phyloP scores from a whole-genome alignment of 2,329 filamentous ascomycete species.

The Talaromyces rugulosus region DNA sequence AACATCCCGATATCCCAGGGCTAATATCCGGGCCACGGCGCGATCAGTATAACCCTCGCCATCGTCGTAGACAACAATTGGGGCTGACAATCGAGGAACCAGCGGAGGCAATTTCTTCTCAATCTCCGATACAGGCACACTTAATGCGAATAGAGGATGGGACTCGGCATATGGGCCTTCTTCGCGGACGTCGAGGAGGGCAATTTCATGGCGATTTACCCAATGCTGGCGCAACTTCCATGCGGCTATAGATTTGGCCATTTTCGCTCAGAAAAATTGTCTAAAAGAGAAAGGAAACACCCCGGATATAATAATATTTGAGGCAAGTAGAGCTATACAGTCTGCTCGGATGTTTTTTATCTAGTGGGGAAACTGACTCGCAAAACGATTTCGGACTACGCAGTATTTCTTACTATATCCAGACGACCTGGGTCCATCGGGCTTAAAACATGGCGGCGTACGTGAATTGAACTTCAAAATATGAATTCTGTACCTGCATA shows the following conservation, averaged over 20 bases:
- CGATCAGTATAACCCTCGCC: constrained; percentile 24
- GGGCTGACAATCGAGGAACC: constrained; percentile 22
- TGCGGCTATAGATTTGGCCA: constrained; percentile 21
- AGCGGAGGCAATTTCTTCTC: constrained; percentile 22
- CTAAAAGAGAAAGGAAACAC: no score
- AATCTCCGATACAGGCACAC: constrained; percentile 26
- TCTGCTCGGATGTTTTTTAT: neutral
- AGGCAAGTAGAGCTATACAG: neutral
- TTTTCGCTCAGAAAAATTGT: constrained; percentile 7
- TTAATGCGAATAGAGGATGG: constrained; percentile 26
- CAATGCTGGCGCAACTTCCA: constrained; percentile 21
- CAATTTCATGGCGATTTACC: constrained; percentile 21
- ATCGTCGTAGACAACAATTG: constrained; percentile 27
- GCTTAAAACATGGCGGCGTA: no score
- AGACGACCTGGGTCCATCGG: neutral
- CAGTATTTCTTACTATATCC: neutral
- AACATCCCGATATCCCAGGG: constrained; percentile 23
- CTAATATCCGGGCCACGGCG: constrained; percentile 18
- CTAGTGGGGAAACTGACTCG: neutral
- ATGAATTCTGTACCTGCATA: neutral
- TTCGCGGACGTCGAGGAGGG: constrained; percentile 28
- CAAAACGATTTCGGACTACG: neutral
- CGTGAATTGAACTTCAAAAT: neutral
- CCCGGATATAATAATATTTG: neutral
- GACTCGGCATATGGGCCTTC: constrained; percentile 26